A percentile compares a stretch with the other conserved stretches of the same genome.
Evolutionary conservation across 352 stramenopile genomes (phyloP).

Genomic region (Globisporangium emineosum): DNA sequence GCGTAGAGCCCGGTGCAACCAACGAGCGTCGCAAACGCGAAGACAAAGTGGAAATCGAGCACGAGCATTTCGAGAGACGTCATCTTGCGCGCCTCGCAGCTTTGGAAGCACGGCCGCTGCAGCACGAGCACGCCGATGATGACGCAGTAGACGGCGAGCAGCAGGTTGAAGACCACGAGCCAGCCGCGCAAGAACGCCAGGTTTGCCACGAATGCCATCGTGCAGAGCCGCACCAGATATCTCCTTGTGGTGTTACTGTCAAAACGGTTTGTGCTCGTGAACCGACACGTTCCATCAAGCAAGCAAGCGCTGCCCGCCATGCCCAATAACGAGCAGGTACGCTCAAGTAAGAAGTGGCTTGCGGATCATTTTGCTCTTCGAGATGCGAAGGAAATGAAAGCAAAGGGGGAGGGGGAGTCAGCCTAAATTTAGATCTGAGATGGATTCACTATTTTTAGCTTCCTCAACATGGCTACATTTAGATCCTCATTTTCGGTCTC

Average conservation of each 20-base stretch:
- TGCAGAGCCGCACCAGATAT: background rate
- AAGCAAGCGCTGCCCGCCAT: background rate
- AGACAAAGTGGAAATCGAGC: constrained; percentile 5
- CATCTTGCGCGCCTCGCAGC: constrained; percentile 4
- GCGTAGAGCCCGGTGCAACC: background rate
- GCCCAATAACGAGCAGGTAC: background rate
- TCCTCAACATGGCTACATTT: constrained; percentile 3
- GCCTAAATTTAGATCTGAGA: background rate
- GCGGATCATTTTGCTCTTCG: background rate
- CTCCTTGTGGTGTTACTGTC: background rate
- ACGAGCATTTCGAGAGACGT: background rate
- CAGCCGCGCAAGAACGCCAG: background rate
- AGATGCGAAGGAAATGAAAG: background rate
- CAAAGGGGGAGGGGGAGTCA: background rate
- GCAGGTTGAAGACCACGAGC: constrained; percentile 6
- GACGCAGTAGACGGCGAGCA: constrained; percentile 3
- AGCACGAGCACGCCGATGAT: constrained; percentile 6
- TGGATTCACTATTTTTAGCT: background rate
- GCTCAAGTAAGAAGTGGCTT: background rate
- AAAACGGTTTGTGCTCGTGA: background rate
- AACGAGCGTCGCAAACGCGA: background rate
- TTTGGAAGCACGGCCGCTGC: background rate
- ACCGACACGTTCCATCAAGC: background rate
- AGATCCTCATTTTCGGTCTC: background rate
- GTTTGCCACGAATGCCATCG: constrained; percentile 1